A percentile compares a stretch with the other conserved stretches of the same genome.
These are phyloP conservation scores for Venturiaceae sp. DNA, from an alignment of 2,329 filamentous ascomycete genomes.

Conservation along the genomic window DNA sequence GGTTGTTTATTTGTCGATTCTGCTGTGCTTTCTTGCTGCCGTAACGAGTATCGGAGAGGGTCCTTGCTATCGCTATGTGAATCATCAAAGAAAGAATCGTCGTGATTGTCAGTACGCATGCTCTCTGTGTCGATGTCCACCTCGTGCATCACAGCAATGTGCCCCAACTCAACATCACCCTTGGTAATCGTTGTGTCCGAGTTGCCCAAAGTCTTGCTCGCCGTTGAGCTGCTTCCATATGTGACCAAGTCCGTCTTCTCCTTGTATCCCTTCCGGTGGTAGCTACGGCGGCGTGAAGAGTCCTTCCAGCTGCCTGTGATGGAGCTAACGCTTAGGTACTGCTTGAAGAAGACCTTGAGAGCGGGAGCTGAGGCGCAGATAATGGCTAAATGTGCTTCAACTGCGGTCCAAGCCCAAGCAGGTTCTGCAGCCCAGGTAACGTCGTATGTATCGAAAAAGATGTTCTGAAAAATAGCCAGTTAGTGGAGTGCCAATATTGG, in stretches of 20 bases:
- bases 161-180: background rate
- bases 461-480: conserved; percentile 13
- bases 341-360: conserved; percentile 32
- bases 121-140: background rate
- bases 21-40: background rate
- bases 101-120: background rate
- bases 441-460: conserved; percentile 26
- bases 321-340: conserved; percentile 20
- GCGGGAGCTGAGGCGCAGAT: conserved; percentile 33
- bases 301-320: background rate
- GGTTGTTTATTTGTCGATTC: background rate
- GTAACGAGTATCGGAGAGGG: background rate
- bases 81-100: background rate
- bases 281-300: background rate
- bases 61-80: background rate
- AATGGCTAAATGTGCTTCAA: conserved; percentile 31
- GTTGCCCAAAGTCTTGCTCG: background rate
- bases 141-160: background rate
- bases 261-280: background rate
- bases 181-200: background rate
- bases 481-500: conserved; percentile 24
- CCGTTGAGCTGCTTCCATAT: background rate
- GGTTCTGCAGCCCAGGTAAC: conserved; percentile 29
- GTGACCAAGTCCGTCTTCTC: background rate
- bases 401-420: conserved; percentile 29